These are phyloP conservation scores for Aspergillus felis DNA, from an alignment of 2,329 filamentous ascomycete genomes.

Conservation along the genomic window DNA sequence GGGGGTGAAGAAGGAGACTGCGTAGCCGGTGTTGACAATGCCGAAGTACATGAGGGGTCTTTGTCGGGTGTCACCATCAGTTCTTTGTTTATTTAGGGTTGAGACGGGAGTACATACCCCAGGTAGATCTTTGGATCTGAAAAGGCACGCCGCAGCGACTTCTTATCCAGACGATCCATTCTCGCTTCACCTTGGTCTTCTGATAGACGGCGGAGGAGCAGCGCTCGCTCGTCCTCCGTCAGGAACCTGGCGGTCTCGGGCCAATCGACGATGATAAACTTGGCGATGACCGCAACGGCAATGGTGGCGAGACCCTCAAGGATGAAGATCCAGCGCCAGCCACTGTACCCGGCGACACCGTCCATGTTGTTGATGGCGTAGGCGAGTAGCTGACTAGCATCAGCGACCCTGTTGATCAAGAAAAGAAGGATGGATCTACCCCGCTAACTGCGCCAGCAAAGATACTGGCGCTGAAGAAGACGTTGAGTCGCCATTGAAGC, in stretches of 20 bases:
- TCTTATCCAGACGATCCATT: conserved; percentile 53
- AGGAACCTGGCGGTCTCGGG: conserved; percentile 46
- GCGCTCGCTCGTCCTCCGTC: conserved; percentile 41
- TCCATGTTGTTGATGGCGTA: conserved; percentile 41
- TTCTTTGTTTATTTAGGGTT: neutral
- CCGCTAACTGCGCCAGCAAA: conserved; percentile 39
- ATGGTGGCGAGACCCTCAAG: conserved; percentile 49
- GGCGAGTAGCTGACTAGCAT: conserved; percentile 31
- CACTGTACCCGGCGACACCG: conserved; percentile 35
- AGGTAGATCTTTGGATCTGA: conserved; percentile 39
- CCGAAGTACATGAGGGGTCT: conserved; percentile 61
- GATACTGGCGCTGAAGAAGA: conserved; percentile 35
- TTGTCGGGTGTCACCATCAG: conserved; percentile 16
- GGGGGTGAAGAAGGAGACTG: conserved; percentile 41
- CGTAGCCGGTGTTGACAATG: conserved; percentile 49
- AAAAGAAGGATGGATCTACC: conserved; percentile 17
- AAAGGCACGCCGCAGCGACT: conserved; percentile 46
- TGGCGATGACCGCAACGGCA: conserved; percentile 45
- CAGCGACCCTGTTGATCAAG: neutral
- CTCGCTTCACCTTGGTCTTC: conserved; percentile 43
- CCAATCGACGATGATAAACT: conserved; percentile 47
- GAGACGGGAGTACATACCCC: conserved; percentile 23
- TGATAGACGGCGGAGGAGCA: conserved; percentile 42
- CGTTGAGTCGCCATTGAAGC: conserved; percentile 36
- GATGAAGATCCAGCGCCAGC: conserved; percentile 50